Conservation (phyloP, 305 asterid genomes). For the Fraxinus greggii region DNA sequence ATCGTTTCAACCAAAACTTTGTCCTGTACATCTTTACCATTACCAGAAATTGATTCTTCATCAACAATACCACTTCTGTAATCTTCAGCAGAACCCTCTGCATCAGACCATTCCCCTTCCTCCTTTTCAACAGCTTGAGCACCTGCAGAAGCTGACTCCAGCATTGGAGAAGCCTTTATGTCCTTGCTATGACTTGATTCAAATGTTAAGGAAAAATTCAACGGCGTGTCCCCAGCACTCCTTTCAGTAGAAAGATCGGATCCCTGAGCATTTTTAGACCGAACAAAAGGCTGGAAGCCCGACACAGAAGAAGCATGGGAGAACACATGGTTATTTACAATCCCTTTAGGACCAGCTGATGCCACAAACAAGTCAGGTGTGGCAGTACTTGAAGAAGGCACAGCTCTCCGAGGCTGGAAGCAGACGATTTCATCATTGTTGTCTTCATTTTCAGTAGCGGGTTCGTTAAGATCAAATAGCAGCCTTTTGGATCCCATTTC, state of each 20-base stretch:
- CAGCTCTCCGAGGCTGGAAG: conserved; percentile 88
- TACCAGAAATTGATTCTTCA: conserved; percentile 43
- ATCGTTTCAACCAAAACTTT: conserved; percentile 39
- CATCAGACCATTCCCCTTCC: conserved; percentile 99
- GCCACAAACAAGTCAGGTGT: conserved; percentile 60
- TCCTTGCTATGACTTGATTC: conserved; percentile 42
- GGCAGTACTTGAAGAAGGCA: conserved; percentile 75
- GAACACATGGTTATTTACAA: conserved; percentile 82
- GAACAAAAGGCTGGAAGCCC: conserved; percentile 94
- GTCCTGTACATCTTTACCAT: conserved; percentile 43
- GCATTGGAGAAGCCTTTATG: conserved; percentile 37
- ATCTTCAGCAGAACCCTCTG: conserved; percentile 64
- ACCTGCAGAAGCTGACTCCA: conserved; percentile 41
- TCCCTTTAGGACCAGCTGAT: conserved; percentile 65
- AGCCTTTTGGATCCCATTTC: conserved; percentile 92
- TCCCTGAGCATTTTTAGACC: conserved; percentile 48
- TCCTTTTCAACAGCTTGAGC: conserved; percentile 70
- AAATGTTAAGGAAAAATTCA: conserved; percentile 34
- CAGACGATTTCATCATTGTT: conserved; percentile 56
- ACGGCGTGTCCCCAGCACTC: conserved; percentile 29
- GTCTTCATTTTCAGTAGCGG: conserved; percentile 80
- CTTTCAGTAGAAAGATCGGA: conserved; percentile 38
- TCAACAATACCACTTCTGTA: conserved; percentile 26
- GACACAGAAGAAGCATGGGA: conserved; percentile 94
- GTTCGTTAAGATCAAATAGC: conserved; percentile 95